phyloP scores from a whole-genome alignment of 148 eudicot genomes.

The Linanthus parryae region DNA sequence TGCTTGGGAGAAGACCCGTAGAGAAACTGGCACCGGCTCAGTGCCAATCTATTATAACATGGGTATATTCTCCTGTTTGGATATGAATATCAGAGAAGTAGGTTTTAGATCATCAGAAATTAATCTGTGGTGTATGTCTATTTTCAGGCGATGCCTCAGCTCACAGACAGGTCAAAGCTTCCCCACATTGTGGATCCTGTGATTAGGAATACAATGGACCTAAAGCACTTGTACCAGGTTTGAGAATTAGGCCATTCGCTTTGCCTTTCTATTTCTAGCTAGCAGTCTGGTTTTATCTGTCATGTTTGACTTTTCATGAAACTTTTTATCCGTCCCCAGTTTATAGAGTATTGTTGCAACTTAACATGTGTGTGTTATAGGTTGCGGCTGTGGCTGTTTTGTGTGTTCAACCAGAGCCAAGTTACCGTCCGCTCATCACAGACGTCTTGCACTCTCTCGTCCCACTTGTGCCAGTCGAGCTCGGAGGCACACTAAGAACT shows the following conservation, averaged over 20 bases:
- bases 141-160: constrained; percentile 83
- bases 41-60: constrained; percentile 85
- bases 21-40: constrained; percentile 74
- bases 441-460: constrained; percentile 82
- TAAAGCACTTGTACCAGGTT: constrained; percentile 84
- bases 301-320: too few relatives aligned
- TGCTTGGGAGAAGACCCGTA: constrained; percentile 74
- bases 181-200: constrained; percentile 76
- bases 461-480: constrained; percentile 77
- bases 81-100: not conserved
- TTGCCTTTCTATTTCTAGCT: too few relatives aligned
- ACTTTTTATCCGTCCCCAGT: too few relatives aligned
- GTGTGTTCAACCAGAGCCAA: constrained; percentile 89
- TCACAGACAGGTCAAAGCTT: constrained; percentile 82
- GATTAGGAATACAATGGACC: constrained; percentile 68
- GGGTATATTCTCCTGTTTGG: constrained; percentile 50
- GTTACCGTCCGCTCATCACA: constrained; percentile 80
- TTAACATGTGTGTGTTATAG: too few relatives aligned
- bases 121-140: too few relatives aligned
- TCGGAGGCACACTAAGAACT: constrained; percentile 81
- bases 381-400: constrained; percentile 92
- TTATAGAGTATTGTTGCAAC: too few relatives aligned
- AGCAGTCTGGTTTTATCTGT: too few relatives aligned
- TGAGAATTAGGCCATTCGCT: constrained; percentile 3
- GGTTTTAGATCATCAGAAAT: too few relatives aligned